A percentile compares a stretch with the other conserved stretches of the same genome.
phyloP scores from a whole-genome alignment of 2,329 filamentous ascomycete genomes.

The Aspergillus oerlinghausenensis region DNA sequence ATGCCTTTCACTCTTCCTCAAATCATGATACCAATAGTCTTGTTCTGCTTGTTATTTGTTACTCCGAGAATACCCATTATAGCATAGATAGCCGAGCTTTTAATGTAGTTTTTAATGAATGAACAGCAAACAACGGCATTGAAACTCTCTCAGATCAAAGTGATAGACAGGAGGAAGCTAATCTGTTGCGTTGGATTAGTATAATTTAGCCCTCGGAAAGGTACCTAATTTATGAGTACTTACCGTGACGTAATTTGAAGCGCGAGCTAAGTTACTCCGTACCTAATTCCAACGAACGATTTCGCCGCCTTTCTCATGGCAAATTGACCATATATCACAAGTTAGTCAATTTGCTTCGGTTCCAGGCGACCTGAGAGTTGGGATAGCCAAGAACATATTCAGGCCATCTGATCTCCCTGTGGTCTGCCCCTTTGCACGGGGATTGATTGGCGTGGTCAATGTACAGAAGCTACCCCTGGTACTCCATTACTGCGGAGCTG shows the following conservation, averaged over 20 bases:
- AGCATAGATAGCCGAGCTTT: conserved; percentile 12
- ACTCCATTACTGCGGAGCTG: neutral
- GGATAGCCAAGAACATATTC: neutral
- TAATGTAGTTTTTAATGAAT: conserved; percentile 19
- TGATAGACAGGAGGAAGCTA: neutral
- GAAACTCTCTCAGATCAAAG: neutral
- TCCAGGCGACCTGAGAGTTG: neutral
- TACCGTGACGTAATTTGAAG: neutral
- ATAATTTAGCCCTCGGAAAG: too few relatives aligned
- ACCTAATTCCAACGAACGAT: neutral
- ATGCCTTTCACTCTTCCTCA: conserved; percentile 5
- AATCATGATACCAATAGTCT: conserved; percentile 18
- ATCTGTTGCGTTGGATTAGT: neutral
- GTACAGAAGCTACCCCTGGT: neutral
- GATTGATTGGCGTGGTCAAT: neutral
- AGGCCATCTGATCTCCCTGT: neutral
- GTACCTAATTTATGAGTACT: neutral
- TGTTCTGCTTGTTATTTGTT: conserved; percentile 3
- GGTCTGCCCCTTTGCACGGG: neutral
- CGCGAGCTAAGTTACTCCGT: neutral
- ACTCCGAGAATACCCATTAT: conserved; percentile 17
- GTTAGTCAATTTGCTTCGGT: neutral
- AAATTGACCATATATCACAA: neutral
- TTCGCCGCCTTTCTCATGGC: neutral
- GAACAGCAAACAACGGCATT: neutral